These are phyloP conservation scores for Emergomyces pasteurianus DNA, from an alignment of 2,329 filamentous ascomycete species.

Conservation along the genomic window DNA sequence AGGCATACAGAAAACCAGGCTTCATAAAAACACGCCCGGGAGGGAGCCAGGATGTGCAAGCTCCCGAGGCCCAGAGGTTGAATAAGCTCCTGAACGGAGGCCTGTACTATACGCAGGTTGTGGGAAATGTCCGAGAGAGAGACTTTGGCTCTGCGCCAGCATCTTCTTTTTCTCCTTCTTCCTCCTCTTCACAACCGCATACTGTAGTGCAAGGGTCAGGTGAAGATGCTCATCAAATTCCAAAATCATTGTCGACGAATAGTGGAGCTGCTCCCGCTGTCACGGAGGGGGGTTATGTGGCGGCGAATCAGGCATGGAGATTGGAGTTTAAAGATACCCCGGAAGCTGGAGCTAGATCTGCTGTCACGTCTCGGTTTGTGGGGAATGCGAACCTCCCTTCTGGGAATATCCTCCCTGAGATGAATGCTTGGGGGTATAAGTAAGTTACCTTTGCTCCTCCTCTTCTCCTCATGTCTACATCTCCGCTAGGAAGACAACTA, in stretches of 20 bases:
- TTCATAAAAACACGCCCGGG: slow-evolving; percentile 28
- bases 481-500: neutral
- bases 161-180: neutral
- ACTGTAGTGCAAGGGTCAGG: slow-evolving; percentile 22
- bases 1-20: slow-evolving; percentile 38
- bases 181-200: slow-evolving; percentile 17
- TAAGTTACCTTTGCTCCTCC: slow-evolving; percentile 21
- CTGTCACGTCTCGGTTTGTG: slow-evolving; percentile 42
- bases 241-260: neutral
- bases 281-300: slow-evolving; percentile 17
- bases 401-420: slow-evolving; percentile 39
- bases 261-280: slow-evolving; percentile 3
- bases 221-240: slow-evolving; percentile 1
- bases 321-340: slow-evolving; percentile 40
- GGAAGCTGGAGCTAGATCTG: slow-evolving; percentile 40
- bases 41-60: slow-evolving; percentile 34
- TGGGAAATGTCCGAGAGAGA: slow-evolving; percentile 32
- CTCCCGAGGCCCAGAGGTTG: slow-evolving; percentile 32
- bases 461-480: slow-evolving; percentile 3
- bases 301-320: slow-evolving; percentile 30
- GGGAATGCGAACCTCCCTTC: slow-evolving; percentile 36
- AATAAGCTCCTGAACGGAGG: slow-evolving; percentile 39
- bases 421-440: slow-evolving; percentile 44
- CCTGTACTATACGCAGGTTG: slow-evolving; percentile 43
- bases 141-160: slow-evolving; percentile 21